These are phyloP conservation scores for Aureobasidium uvarum DNA, from an alignment of 2,329 filamentous ascomycete genomes.

Conservation along the genomic window DNA sequence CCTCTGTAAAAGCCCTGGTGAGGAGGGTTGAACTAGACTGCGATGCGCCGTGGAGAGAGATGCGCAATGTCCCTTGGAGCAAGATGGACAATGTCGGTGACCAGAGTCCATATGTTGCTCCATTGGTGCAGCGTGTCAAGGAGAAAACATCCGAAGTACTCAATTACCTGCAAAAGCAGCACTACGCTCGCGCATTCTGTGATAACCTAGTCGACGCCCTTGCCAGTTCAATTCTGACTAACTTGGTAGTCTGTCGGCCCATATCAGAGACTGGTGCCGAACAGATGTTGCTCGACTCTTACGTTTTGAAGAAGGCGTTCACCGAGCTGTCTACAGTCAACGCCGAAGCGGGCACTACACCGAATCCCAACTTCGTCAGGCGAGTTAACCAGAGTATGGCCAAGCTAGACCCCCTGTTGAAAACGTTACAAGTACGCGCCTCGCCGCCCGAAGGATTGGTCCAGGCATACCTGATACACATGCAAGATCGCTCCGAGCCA, in stretches of 20 bases:
- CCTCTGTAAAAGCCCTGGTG: constrained; percentile 79
- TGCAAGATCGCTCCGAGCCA: constrained; percentile 84
- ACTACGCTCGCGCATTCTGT: constrained; percentile 91
- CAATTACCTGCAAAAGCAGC: constrained; percentile 76
- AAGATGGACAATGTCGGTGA: constrained; percentile 91
- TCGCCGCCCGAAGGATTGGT: constrained; percentile 91
- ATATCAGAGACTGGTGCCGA: constrained; percentile 93
- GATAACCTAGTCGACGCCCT: constrained; percentile 93
- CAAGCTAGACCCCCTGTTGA: constrained; percentile 87
- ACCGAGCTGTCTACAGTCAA: constrained; percentile 65
- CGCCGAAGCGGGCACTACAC: constrained; percentile 52
- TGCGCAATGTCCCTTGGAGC: constrained; percentile 94
- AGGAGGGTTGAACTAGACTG: constrained; percentile 77
- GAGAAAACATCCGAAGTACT: constrained; percentile 71
- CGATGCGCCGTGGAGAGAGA: constrained; percentile 90
- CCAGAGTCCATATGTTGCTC: constrained; percentile 86
- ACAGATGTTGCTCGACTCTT: constrained; percentile 96
- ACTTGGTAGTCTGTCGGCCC: constrained; percentile 83
- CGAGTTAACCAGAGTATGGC: constrained; percentile 80
- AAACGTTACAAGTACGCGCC: constrained; percentile 91
- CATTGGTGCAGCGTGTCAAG: constrained; percentile 73
- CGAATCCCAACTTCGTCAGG: constrained; percentile 71
- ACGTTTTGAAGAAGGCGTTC: constrained; percentile 78
- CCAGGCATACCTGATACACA: constrained; percentile 96
- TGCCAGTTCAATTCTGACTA: constrained; percentile 73